These are phyloP conservation scores for Lodderomyces pseudojiufengensis DNA, from an alignment of 1,139 yeast species.

Conservation along the genomic window DNA sequence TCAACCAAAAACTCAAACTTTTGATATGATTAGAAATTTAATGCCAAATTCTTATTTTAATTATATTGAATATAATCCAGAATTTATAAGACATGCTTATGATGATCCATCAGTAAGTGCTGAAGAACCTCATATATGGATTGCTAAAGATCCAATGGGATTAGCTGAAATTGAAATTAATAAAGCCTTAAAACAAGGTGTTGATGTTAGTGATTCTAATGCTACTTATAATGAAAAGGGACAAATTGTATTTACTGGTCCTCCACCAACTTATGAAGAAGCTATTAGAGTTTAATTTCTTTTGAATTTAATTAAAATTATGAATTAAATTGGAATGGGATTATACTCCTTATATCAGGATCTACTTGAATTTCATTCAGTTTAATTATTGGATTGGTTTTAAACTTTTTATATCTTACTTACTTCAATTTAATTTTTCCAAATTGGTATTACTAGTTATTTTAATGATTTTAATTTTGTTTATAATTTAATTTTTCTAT, in stretches of 20 bases:
- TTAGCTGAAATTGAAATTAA: conserved; percentile 58
- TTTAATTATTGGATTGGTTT: no score
- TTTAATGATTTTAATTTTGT: background rate
- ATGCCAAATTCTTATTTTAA: conserved; percentile 43
- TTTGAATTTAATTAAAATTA: no score
- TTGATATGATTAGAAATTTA: conserved; percentile 33
- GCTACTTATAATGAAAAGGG: conserved; percentile 58
- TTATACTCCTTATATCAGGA: no score
- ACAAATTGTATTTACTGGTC: conserved; percentile 48
- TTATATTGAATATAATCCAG: conserved; percentile 42
- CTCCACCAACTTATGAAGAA: conserved; percentile 59
- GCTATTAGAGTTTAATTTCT: conserved; percentile 32
- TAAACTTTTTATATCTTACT: no score
- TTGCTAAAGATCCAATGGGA: conserved; percentile 67
- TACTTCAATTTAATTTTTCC: background rate
- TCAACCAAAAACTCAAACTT: conserved; percentile 38
- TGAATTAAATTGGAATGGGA: no score
- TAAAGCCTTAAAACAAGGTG: conserved; percentile 52
- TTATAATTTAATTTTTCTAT: background rate
- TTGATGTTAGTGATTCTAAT: conserved; percentile 56
- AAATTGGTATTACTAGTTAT: background rate
- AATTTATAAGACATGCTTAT: conserved; percentile 51
- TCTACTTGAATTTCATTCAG: no score
- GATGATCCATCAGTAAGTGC: conserved; percentile 62
- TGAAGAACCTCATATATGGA: conserved; percentile 66